phyloP scores from a whole-genome alignment of 1,139 yeast species.

The Eremothecium cymbalariae region DNA sequence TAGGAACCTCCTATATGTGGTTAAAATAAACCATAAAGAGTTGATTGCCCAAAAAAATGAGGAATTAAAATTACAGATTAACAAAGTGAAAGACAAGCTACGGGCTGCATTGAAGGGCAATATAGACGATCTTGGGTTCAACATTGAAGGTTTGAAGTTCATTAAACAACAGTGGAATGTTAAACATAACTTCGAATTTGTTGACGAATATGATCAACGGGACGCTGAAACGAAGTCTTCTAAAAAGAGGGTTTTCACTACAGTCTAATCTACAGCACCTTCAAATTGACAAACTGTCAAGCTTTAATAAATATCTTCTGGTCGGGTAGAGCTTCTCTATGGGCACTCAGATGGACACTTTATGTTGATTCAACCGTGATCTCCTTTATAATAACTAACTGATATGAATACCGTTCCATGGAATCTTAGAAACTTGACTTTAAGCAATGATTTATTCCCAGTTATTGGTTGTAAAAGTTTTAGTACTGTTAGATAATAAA shows the following conservation, averaged over 20 bases:
- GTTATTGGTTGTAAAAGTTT: no score
- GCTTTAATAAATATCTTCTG: no score
- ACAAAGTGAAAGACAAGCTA: constrained; percentile 49
- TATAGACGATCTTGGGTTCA: constrained; percentile 66
- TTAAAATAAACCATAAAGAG: constrained; percentile 71
- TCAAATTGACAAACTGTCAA: no score
- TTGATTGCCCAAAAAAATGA: constrained; percentile 58
- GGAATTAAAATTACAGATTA: constrained; percentile 49
- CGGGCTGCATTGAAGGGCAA: constrained; percentile 46
- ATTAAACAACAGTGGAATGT: constrained; percentile 72
- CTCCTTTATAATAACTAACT: no score
- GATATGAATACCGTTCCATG: no score
- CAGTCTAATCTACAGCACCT: no score
- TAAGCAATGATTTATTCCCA: no score
- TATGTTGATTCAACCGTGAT: no score
- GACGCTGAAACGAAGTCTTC: constrained; percentile 47
- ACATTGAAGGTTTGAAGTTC: constrained; percentile 73
- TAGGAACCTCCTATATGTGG: constrained; percentile 63
- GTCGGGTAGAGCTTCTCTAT: no score
- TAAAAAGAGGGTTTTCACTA: constrained; percentile 60
- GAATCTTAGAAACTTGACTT: no score
- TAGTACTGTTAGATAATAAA: no score
- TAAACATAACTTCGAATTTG: constrained; percentile 63
- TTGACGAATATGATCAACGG: constrained; percentile 58
- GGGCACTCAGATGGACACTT: no score